Conservation (phyloP, 495 filamentous ascomycete genomes). For the Sordaria brevicollis region DNA sequence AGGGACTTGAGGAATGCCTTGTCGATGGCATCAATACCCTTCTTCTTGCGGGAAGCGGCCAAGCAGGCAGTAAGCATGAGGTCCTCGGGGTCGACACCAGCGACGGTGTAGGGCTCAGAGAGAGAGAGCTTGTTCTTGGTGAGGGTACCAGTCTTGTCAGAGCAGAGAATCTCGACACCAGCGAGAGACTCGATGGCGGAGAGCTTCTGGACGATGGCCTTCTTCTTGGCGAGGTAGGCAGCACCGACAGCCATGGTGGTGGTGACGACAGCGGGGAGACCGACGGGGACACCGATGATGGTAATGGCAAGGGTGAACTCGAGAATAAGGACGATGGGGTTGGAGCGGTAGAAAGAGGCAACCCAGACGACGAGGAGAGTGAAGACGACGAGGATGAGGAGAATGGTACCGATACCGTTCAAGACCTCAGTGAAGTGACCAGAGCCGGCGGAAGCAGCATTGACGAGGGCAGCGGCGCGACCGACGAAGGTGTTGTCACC, state of each 20-base stretch:
- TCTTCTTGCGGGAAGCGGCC: conserved; percentile 86
- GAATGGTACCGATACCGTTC: conserved; percentile 73
- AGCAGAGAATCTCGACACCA: conserved; percentile 94
- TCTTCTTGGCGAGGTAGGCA: conserved; percentile 87
- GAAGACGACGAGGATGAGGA: conserved; percentile 70
- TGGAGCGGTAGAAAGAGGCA: conserved; percentile 76
- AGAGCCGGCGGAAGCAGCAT: conserved; percentile 53
- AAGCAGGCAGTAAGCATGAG: conserved; percentile 88
- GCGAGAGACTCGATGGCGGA: conserved; percentile 90
- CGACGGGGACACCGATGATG: conserved; percentile 91
- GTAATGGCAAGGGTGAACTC: conserved; percentile 79
- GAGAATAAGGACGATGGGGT: conserved; percentile 62
- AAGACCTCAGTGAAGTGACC: conserved; percentile 89
- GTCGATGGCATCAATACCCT: conserved; percentile 91
- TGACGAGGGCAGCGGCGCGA: conserved; percentile 77
- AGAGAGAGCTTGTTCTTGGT: conserved; percentile 90
- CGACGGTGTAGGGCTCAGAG: conserved; percentile 70
- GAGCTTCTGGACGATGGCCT: conserved; percentile 93
- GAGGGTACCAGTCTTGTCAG: conserved; percentile 90
- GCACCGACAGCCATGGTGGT: conserved; percentile 96
- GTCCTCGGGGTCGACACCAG: conserved; percentile 68
- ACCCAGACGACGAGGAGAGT: conserved; percentile 79
- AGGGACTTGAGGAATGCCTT: conserved; percentile 84
- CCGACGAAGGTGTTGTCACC: conserved; percentile 86
- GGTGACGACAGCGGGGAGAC: conserved; percentile 90